A percentile compares a stretch with the other conserved stretches of the same genome.
Evolutionary conservation across 805 yeast genomes (phyloP).

Genomic region (Metschnikowia bowlesiae): DNA sequence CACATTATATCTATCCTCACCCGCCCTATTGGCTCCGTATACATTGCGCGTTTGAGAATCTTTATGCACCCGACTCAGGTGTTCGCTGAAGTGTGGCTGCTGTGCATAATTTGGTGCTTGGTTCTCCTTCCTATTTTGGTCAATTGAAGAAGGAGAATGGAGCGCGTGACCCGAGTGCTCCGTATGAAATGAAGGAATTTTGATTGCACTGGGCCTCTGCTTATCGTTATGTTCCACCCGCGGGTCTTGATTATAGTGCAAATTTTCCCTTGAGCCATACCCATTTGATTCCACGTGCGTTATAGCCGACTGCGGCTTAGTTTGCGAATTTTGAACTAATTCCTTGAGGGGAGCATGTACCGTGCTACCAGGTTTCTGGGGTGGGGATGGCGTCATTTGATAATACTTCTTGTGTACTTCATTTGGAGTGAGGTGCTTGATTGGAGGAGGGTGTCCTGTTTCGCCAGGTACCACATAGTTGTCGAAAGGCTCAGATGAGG

Average conservation of each 20-base stretch:
- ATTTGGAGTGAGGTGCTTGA: background rate
- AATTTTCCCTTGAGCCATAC: background rate
- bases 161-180: background rate
- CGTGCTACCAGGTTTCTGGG: background rate
- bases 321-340: background rate
- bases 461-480: slow-evolving; percentile 22
- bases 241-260: background rate
- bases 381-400: background rate
- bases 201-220: background rate
- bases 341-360: background rate
- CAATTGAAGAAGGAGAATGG: background rate
- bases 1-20: background rate
- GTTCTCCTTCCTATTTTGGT: background rate
- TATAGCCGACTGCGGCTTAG: background rate
- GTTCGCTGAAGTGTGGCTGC: background rate
- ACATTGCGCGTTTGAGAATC: background rate
- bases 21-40: too few relatives aligned
- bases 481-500: slow-evolving; percentile 24
- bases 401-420: slow-evolving; percentile 2
- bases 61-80: background rate
- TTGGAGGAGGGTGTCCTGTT: background rate
- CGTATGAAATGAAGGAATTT: background rate
- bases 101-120: background rate
- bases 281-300: background rate
- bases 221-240: background rate